Percentiles rank a stretch among this genome's conserved stretches.
phyloP scores from a whole-genome alignment of 257 asterid genomes.

The Fraxinus americana region DNA sequence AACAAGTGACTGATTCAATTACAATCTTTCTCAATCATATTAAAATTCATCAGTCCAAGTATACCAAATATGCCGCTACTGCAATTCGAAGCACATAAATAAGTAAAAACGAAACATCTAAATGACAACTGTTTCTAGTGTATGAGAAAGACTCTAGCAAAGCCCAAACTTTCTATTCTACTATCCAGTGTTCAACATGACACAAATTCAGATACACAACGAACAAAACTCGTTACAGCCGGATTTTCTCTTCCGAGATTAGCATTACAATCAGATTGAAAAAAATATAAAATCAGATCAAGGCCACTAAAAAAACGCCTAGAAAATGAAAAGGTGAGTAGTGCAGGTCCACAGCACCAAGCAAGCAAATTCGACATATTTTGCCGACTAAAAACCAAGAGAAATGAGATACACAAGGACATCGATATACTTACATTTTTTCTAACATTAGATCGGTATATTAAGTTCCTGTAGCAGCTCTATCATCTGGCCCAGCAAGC shows the following conservation, averaged over 20 bases:
- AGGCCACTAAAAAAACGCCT: constrained; percentile 61
- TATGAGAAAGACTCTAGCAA: neutral
- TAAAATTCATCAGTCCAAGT: neutral
- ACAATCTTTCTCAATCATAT: neutral
- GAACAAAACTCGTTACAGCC: constrained; percentile 22
- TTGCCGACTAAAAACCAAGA: constrained; percentile 36
- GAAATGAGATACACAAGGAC: constrained; percentile 31
- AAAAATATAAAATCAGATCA: constrained; percentile 33
- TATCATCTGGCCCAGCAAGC: constrained; percentile 82
- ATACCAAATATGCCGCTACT: neutral
- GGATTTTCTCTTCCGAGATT: constrained; percentile 24
- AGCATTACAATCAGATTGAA: constrained; percentile 24
- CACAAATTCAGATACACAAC: constrained; percentile 30
- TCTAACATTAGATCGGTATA: constrained; percentile 23
- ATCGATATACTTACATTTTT: constrained; percentile 45
- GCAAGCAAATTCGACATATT: constrained; percentile 24
- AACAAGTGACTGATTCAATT: neutral
- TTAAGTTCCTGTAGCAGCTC: constrained; percentile 49
- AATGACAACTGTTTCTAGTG: neutral
- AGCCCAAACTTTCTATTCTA: constrained; percentile 27
- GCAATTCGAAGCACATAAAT: neutral
- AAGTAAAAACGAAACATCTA: neutral
- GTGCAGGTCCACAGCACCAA: constrained; percentile 28
- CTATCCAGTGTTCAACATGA: neutral
- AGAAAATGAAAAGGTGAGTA: constrained; percentile 31